Evolutionary conservation across 2,329 filamentous ascomycete genomes (phyloP).

Genomic region (Phaeomoniella chlamydospora): DNA sequence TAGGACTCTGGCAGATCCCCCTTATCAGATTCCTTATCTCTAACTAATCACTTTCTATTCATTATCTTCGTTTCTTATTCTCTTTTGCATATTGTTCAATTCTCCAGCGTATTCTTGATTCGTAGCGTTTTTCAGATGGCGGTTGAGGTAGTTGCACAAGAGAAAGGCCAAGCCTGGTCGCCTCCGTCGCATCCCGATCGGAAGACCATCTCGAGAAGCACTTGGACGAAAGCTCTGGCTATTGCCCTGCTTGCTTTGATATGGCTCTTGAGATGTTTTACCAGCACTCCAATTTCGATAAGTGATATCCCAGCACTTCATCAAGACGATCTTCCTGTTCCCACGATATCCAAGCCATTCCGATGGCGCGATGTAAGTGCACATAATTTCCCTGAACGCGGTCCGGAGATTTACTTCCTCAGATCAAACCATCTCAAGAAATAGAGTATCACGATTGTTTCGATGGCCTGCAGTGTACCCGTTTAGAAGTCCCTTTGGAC

Average conservation of each 20-base stretch:
- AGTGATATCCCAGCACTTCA: no score
- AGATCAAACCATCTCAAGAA: neutral
- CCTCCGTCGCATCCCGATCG: no score
- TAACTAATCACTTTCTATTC: no score
- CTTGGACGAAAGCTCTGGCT: neutral
- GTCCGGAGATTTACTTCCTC: neutral
- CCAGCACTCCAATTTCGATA: neutral
- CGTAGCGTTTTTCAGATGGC: no score
- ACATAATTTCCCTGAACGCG: neutral
- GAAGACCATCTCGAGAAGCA: no score
- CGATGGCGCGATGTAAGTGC: neutral
- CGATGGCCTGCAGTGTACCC: constrained; percentile 31
- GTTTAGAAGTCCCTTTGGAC: constrained; percentile 33
- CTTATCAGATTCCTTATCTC: no score
- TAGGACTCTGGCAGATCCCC: no score
- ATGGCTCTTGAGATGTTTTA: neutral
- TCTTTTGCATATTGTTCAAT: no score
- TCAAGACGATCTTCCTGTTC: neutral
- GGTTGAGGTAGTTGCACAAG: no score
- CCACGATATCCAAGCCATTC: neutral
- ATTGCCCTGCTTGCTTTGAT: neutral
- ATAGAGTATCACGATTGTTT: constrained; percentile 28
- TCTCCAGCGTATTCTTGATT: no score
- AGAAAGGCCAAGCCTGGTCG: no score
- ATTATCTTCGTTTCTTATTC: no score